phyloP scores from a whole-genome alignment of 768 basidiomycete genomes.

The Suillus paluster region DNA sequence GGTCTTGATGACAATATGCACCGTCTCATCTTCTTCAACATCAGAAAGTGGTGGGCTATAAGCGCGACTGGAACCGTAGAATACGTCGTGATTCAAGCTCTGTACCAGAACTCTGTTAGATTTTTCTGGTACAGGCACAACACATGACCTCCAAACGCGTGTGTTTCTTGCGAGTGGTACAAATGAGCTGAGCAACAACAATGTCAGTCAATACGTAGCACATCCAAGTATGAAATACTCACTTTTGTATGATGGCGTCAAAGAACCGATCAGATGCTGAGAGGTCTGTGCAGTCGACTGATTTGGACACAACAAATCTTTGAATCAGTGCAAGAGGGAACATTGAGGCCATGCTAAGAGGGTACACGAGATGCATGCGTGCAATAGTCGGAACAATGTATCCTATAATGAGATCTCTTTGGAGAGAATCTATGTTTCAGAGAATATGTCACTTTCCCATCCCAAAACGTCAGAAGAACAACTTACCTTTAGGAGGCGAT shows the following conservation, averaged over 20 bases:
- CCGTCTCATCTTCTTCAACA: not conserved
- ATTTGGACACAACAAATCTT: not conserved
- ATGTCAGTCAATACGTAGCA: not conserved
- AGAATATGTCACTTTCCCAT: not conserved
- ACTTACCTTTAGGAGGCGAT: not conserved
- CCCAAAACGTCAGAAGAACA: not conserved
- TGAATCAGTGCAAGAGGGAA: not conserved
- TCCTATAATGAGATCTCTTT: not conserved
- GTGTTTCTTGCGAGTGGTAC: not conserved
- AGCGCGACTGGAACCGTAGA: not conserved
- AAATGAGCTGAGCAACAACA: not conserved
- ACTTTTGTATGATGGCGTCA: not conserved
- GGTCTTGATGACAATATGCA: not conserved
- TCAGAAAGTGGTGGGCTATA: not conserved
- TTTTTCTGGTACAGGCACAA: not conserved
- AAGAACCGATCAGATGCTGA: not conserved
- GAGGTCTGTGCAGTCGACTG: not conserved
- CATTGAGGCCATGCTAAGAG: not conserved
- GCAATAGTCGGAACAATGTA: not conserved
- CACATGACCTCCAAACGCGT: not conserved
- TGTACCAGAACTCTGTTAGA: not conserved
- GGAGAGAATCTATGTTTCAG: not conserved
- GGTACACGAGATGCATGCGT: not conserved
- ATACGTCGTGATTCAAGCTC: not conserved
- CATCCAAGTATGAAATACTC: not conserved